Conservation (phyloP, 345 rosid species). For the Salix suchowensis region DNA sequence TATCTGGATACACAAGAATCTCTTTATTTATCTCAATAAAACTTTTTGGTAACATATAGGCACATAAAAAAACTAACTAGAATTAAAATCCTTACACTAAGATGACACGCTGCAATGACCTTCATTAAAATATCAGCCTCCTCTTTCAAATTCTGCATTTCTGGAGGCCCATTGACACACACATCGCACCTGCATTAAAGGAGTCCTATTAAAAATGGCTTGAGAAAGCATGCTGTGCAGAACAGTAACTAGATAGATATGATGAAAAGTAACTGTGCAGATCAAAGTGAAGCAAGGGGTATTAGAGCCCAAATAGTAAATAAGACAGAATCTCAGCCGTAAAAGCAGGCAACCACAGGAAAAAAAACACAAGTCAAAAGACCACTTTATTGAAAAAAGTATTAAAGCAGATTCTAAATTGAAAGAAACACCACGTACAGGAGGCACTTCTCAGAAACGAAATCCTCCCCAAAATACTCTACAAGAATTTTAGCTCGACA, state of each 20-base stretch:
- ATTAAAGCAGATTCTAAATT: neutral
- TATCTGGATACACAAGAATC: neutral
- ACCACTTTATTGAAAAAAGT: neutral
- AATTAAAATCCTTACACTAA: conserved; percentile 16
- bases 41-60: neutral
- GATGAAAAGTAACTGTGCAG: neutral
- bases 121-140: conserved; percentile 67
- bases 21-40: neutral
- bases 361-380: neutral
- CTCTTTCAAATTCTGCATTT: conserved; percentile 56
- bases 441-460: conserved; percentile 53
- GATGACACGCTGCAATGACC: conserved; percentile 52
- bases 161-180: conserved; percentile 70
- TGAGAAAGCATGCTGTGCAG: neutral
- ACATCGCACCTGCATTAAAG: conserved; percentile 64
- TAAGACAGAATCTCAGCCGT: neutral
- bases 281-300: neutral
- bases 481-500: conserved; percentile 80
- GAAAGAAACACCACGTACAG: conserved; percentile 37
- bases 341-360: neutral
- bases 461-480: conserved; percentile 80
- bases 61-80: neutral
- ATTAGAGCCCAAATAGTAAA: neutral
- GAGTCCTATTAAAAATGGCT: neutral
- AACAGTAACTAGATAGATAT: neutral